phyloP scores from a whole-genome alignment of 768 basidiomycete species.

The Cantharellus anzutake region DNA sequence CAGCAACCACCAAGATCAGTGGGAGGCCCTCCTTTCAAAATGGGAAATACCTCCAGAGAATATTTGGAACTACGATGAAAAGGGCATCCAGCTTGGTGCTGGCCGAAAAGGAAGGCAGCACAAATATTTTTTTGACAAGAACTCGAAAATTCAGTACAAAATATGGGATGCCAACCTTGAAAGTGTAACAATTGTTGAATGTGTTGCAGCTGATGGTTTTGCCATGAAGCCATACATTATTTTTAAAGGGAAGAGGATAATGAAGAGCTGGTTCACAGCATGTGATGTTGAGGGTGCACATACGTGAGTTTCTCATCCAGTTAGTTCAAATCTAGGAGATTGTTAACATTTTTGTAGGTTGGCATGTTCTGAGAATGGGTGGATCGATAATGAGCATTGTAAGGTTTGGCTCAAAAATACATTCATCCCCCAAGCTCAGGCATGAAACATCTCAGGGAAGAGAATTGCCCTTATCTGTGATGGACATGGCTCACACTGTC shows the following conservation, averaged over 20 bases:
- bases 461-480: constrained; percentile 24
- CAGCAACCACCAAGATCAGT: constrained; percentile 13
- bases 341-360: constrained; percentile 13
- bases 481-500: constrained; percentile 27
- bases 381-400: constrained; percentile 22
- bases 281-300: background rate
- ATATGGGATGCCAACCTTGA: constrained; percentile 21
- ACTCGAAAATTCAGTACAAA: constrained; percentile 11
- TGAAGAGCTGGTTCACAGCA: background rate
- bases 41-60: constrained; percentile 7
- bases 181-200: constrained; percentile 29
- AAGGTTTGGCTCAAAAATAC: constrained; percentile 21
- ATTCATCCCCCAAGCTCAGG: constrained; percentile 22
- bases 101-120: constrained; percentile 4
- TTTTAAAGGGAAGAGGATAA: constrained; percentile 9
- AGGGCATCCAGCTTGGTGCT: constrained; percentile 12
- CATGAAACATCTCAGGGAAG: constrained; percentile 14
- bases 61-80: constrained; percentile 16
- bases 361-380: constrained; percentile 21
- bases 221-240: constrained; percentile 7
- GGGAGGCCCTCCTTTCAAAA: constrained; percentile 11
- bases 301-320: background rate
- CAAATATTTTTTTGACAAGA: constrained; percentile 11
- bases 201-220: constrained; percentile 23
- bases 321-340: background rate